Conservation (phyloP, 768 basidiomycete species). For the Leucogyrophana mollusca region DNA sequence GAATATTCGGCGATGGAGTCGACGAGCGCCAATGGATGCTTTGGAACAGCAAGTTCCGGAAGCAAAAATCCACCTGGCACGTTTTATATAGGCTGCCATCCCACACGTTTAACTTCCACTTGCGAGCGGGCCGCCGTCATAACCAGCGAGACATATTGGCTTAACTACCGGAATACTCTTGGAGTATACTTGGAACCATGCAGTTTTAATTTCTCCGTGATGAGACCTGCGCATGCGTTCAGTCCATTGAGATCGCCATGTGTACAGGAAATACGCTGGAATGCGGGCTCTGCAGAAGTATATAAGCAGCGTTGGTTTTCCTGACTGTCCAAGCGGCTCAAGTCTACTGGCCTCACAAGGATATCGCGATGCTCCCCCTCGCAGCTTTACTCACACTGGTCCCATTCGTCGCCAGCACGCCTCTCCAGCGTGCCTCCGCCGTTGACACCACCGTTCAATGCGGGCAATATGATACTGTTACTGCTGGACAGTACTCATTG, state of each 20-base stretch:
- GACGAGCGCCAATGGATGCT: no score
- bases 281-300: neutral
- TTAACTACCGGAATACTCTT: neutral
- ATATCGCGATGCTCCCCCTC: neutral
- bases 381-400: slow-evolving; percentile 9
- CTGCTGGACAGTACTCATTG: slow-evolving; percentile 46
- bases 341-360: neutral
- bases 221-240: neutral
- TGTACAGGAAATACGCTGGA: neutral
- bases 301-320: neutral
- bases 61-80: no score
- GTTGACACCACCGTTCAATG: slow-evolving; percentile 28
- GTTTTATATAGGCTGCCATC: no score
- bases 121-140: no score
- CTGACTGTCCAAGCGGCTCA: neutral
- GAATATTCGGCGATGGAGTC: no score
- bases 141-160: neutral
- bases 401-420: slow-evolving; percentile 17
- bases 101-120: no score
- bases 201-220: neutral
- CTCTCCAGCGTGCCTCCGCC: neutral
- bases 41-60: no score
- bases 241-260: neutral
- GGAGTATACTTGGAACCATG: neutral
- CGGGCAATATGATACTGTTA: slow-evolving; percentile 53